A percentile compares a stretch with the other conserved stretches of the same genome.
phyloP scores from a whole-genome alignment of 2,329 filamentous ascomycete species.

The Rutstroemia sp. region DNA sequence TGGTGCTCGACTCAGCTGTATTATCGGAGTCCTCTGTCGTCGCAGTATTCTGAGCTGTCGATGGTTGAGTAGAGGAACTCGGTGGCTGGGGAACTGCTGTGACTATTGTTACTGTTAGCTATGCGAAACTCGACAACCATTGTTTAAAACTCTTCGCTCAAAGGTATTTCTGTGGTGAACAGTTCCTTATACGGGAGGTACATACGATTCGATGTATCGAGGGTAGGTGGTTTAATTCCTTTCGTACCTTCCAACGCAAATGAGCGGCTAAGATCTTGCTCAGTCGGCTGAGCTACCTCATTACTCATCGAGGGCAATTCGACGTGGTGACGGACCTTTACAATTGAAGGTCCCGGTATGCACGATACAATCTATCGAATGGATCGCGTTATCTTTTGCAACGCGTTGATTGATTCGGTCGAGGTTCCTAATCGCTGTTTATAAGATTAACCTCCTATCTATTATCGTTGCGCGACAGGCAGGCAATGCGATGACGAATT shows the following conservation, averaged over 20 bases:
- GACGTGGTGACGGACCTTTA: slow-evolving; percentile 12
- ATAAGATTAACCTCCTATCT: slow-evolving; percentile 6
- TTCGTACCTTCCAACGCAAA: slow-evolving; percentile 26
- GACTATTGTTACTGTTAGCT: slow-evolving; percentile 22
- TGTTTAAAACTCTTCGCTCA: background rate
- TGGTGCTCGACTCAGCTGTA: slow-evolving; percentile 20
- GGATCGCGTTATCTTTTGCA: slow-evolving; percentile 11
- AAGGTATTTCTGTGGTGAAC: background rate
- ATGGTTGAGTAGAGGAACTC: slow-evolving; percentile 25
- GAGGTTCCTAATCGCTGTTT: slow-evolving; percentile 6
- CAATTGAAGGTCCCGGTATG: slow-evolving; percentile 4
- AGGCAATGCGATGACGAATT: background rate
- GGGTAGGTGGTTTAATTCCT: slow-evolving; percentile 24
- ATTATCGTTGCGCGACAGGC: slow-evolving; percentile 3
- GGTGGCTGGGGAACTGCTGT: slow-evolving; percentile 24
- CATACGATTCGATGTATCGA: slow-evolving; percentile 28
- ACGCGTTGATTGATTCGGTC: slow-evolving; percentile 17
- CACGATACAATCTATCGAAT: slow-evolving; percentile 6
- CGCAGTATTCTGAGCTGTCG: slow-evolving; percentile 26
- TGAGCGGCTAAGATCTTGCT: slow-evolving; percentile 28
- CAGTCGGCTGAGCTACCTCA: slow-evolving; percentile 30
- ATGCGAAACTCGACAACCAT: background rate
- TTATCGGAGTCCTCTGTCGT: slow-evolving; percentile 26
- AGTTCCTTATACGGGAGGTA: slow-evolving; percentile 6
- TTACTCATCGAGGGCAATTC: slow-evolving; percentile 33